These are phyloP conservation scores for Phytophthora quininea DNA, from an alignment of 352 stramenopile genomes.

Conservation along the genomic window DNA sequence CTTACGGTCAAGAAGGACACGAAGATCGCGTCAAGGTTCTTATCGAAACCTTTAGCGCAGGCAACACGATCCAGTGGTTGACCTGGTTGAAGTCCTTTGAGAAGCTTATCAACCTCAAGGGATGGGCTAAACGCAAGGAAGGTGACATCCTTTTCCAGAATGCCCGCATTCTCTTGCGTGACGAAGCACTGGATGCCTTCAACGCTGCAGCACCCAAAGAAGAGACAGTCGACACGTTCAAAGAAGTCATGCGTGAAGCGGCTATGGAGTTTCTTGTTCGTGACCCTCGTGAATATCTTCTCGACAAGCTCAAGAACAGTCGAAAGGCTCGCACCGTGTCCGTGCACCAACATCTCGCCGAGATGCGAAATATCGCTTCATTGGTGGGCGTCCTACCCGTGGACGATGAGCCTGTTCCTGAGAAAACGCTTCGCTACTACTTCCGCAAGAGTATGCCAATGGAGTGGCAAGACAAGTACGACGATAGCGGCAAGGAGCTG, in stretches of 20 bases:
- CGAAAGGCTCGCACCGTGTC: no score
- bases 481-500: constrained; percentile 1
- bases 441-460: constrained; percentile 3
- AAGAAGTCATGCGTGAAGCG: neutral
- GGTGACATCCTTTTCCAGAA: constrained; percentile 3
- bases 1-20: neutral
- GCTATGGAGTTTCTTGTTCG: neutral
- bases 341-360: no score
- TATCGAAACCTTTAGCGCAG: constrained; percentile 5
- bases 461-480: constrained; percentile 5
- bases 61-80: neutral
- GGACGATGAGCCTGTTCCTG: no score
- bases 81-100: constrained; percentile 11
- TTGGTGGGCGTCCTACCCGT: no score
- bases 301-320: neutral
- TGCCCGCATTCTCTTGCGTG: neutral
- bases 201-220: neutral
- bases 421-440: constrained; percentile 2
- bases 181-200: constrained; percentile 3
- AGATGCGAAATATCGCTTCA: no score
- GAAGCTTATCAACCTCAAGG: neutral
- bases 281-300: neutral
- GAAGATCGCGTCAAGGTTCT: constrained; percentile 7
- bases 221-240: neutral
- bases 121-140: neutral